These are phyloP conservation scores for Trichosporon sp. DNA, from an alignment of 1,284 basidiomycete genomes.

Conservation along the genomic window DNA sequence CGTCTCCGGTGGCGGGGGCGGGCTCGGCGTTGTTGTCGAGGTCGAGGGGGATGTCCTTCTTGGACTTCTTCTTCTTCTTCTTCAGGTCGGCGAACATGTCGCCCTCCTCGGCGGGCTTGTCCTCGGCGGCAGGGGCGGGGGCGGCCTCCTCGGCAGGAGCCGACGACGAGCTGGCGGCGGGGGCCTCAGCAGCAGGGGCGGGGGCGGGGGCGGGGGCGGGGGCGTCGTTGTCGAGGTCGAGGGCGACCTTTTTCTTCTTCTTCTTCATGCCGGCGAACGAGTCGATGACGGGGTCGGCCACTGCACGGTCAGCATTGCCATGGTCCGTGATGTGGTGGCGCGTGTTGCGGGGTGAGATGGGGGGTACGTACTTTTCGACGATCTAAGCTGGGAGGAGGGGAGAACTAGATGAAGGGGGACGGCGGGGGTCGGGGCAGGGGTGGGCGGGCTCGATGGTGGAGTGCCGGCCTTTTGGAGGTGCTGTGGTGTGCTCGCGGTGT, in stretches of 20 bases:
- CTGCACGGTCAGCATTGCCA: not conserved
- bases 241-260: slow-evolving; percentile 53
- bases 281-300: slow-evolving; percentile 49
- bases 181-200: slow-evolving; percentile 33
- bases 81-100: slow-evolving; percentile 55
- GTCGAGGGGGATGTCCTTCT: slow-evolving; percentile 50
- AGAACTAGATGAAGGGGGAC: not conserved
- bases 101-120: slow-evolving; percentile 34
- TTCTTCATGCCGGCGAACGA: slow-evolving; percentile 55
- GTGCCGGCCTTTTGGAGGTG: not conserved
- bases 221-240: slow-evolving; percentile 46
- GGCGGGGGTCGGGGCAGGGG: not conserved
- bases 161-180: slow-evolving; percentile 28
- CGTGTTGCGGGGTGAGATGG: not conserved
- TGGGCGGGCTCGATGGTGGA: not conserved
- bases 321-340: not conserved
- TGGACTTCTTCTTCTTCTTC: slow-evolving; percentile 54
- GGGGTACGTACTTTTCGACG: not conserved
- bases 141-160: slow-evolving; percentile 31
- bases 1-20: slow-evolving; percentile 36
- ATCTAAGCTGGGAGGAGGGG: not conserved
- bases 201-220: slow-evolving; percentile 26
- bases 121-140: slow-evolving; percentile 27
- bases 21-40: slow-evolving; percentile 30
- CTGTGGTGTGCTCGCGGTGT: not conserved